These are phyloP conservation scores for Neurospora sp. DNA, from an alignment of 495 filamentous ascomycete species.

Conservation along the genomic window DNA sequence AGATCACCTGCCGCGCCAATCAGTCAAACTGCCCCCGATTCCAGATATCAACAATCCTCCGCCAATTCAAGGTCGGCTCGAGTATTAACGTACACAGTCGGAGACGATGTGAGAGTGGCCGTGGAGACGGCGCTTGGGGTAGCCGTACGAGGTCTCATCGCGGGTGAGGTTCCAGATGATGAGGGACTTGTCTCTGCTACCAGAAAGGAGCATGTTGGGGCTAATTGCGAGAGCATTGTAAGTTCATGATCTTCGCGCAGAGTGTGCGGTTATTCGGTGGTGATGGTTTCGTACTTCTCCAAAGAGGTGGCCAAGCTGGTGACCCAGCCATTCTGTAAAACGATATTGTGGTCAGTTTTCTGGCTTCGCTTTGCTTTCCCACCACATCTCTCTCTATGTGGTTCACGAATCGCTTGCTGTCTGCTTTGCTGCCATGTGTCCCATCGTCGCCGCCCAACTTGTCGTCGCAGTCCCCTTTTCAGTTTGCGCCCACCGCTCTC, in stretches of 20 bases:
- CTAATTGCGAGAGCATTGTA: constrained; percentile 35
- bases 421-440: neutral
- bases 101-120: constrained; percentile 99
- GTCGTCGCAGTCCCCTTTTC: neutral
- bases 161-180: constrained; percentile 99
- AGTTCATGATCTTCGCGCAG: constrained; percentile 14
- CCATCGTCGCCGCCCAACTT: neutral
- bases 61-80: neutral
- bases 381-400: neutral
- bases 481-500: neutral
- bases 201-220: constrained; percentile 99
- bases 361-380: neutral
- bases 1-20: constrained; percentile 71
- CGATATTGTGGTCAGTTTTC: constrained; percentile 6
- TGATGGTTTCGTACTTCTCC: constrained; percentile 69
- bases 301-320: constrained; percentile 91
- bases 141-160: constrained; percentile 93
- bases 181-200: constrained; percentile 92
- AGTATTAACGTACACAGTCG: constrained; percentile 76
- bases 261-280: constrained; percentile 4
- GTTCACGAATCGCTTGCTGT: neutral
- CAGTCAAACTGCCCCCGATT: constrained; percentile 16
- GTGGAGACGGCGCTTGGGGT: constrained; percentile 96
- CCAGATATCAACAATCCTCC: constrained; percentile 4
- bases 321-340: constrained; percentile 53